phyloP scores from a whole-genome alignment of 495 filamentous ascomycete genomes.

The Trypethelium eluteriae region DNA sequence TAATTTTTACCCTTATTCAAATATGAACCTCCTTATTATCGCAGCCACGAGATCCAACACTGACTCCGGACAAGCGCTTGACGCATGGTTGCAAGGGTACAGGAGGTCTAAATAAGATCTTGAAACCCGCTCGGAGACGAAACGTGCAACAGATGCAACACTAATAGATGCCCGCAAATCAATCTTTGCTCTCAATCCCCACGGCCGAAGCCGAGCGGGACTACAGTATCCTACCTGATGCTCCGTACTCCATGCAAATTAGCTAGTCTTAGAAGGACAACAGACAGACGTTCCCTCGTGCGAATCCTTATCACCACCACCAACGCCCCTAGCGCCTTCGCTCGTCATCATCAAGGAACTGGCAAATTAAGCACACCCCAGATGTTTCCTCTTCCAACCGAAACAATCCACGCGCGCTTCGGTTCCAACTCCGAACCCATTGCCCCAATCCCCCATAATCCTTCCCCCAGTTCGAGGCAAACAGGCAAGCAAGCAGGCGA shows the following conservation, averaged over 20 bases:
- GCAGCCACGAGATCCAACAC: neutral
- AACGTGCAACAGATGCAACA: neutral
- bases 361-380: neutral
- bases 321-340: neutral
- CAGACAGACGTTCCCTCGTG: neutral
- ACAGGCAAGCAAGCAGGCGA: no score
- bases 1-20: neutral
- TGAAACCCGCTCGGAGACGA: conserved; percentile 9
- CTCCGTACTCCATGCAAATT: no score
- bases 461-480: neutral
- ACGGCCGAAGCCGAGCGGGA: neutral
- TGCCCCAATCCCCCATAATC: neutral
- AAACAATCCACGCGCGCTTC: neutral
- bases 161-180: no score
- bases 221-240: neutral
- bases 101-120: neutral
- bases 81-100: neutral
- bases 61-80: neutral
- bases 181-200: no score
- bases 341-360: neutral
- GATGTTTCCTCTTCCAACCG: neutral
- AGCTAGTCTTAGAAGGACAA: neutral
- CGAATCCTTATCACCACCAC: neutral
- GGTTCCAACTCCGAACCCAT: neutral
- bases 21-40: no score